Evolutionary conservation across 768 basidiomycete species (phyloP), one percentile per base, ranked within the genome.

Genomic region (Scleroderma bovista): DNA sequence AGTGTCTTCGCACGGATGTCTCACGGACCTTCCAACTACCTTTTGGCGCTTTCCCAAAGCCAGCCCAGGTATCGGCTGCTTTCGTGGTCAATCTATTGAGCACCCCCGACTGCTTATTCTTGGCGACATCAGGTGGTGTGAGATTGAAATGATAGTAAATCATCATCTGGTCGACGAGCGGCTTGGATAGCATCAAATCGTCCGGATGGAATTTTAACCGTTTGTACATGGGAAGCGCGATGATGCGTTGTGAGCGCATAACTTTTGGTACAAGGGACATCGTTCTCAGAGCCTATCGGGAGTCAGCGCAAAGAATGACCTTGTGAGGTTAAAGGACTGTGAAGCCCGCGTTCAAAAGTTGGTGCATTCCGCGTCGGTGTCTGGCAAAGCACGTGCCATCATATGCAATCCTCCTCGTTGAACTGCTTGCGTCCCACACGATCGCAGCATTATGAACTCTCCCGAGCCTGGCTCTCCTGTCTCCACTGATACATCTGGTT

Each of bases 21-120:
- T 24, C 13, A 69, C 76, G 6, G 54, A 88, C 88, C 79, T 83
- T 82, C 88, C 88, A 91, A 47, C 76, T 79, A 19, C 78, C 80
- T 48, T 82, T 69, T 6, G 70, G 65, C 2, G 84, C 80, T 56
- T 81, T 80, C 11, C 86, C 88, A 59, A 88, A 83, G 17, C 73
- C 71, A 22, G 79, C 72, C 88, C 88, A 91, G 5, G 75, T 64
- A 41, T 72, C 63, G 1, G 74, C 62, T 0, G 80, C 81, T 57
- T 83, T 88, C 19, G 60, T 63, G 3, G 75, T 69, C 5, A 68
- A 70, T 72, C 74, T 79, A 5, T 74, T 76, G n/a, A 70, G 57
- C 29, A 47, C 47, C 57, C 56, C 47, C 11, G 60, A 40, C 16
- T 34, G 46, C 41, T 52, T 79, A 69, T 47, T 67, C 40, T 62